A percentile compares a stretch with the other conserved stretches of the same genome.
phyloP scores from a whole-genome alignment of 2,329 filamentous ascomycete genomes.

The Calonectria pseudoturangicola region DNA sequence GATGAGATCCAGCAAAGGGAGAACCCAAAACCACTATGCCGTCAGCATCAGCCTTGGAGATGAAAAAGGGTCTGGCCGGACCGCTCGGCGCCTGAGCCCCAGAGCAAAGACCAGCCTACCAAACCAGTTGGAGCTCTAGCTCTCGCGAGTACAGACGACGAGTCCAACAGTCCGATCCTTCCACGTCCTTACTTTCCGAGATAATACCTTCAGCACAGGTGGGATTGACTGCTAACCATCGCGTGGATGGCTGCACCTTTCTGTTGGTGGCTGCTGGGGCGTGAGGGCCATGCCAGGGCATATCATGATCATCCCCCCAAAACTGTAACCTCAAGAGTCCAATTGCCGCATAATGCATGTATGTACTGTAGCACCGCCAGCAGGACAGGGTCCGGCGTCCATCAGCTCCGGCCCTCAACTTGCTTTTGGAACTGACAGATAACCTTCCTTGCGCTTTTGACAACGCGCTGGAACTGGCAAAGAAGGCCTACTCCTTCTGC shows the following conservation, averaged over 20 bases:
- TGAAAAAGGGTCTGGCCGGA: constrained; percentile 26
- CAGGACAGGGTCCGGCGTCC: constrained; percentile 11
- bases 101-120: constrained; percentile 3
- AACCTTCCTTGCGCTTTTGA: constrained; percentile 7
- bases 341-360: constrained; percentile 24
- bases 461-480: constrained; percentile 1
- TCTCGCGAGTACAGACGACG: constrained; percentile 7
- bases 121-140: constrained; percentile 23
- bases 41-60: constrained; percentile 34
- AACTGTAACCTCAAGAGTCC: constrained; percentile 7
- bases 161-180: constrained; percentile 26
- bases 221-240: constrained; percentile 26
- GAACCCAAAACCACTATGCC: constrained; percentile 29
- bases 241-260: constrained; percentile 2
- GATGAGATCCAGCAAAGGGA: background rate
- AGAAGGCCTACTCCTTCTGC: background rate
- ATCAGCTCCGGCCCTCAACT: constrained; percentile 1
- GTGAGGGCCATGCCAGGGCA: background rate
- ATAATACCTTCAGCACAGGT: constrained; percentile 23
- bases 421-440: constrained; percentile 27
- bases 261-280: constrained; percentile 4
- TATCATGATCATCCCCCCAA: constrained; percentile 22
- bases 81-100: constrained; percentile 8
- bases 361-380: background rate
- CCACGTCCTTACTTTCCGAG: constrained; percentile 17